Conservation (phyloP, 2,329 filamentous ascomycete genomes). For the Xylariaceae sp. region DNA sequence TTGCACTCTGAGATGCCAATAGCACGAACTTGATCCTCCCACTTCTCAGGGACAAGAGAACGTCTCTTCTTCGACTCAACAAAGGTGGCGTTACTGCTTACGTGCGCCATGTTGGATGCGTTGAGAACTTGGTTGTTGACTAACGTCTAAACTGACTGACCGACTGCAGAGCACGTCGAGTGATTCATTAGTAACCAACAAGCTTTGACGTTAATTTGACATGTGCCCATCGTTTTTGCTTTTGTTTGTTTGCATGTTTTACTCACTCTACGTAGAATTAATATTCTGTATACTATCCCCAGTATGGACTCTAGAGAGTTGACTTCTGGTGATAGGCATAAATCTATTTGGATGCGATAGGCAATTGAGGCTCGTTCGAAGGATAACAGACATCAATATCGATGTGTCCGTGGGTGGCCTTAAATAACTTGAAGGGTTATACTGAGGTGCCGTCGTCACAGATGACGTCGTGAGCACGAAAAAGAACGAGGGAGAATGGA, state of each 20-base stretch:
- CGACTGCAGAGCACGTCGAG: constrained; percentile 6
- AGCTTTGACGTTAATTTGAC: neutral
- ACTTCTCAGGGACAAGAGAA: constrained; percentile 50
- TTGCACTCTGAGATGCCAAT: constrained; percentile 65
- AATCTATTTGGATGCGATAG: constrained; percentile 54
- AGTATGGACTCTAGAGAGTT: constrained; percentile 52
- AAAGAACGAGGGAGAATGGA: constrained; percentile 1
- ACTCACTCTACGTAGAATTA: constrained; percentile 37
- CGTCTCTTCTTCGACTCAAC: constrained; percentile 34
- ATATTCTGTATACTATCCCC: constrained; percentile 55
- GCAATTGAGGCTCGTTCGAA: constrained; percentile 53
- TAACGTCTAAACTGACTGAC: neutral
- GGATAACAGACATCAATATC: constrained; percentile 58
- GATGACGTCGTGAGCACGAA: constrained; percentile 18
- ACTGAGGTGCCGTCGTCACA: constrained; percentile 23
- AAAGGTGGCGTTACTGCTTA: constrained; percentile 29
- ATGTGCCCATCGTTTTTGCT: neutral
- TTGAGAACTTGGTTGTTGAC: constrained; percentile 10
- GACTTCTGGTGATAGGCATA: constrained; percentile 54
- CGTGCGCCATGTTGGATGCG: constrained; percentile 42
- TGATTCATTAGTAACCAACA: constrained; percentile 1
- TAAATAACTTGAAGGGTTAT: constrained; percentile 21
- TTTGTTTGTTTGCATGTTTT: constrained; percentile 5
- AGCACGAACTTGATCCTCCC: constrained; percentile 56
- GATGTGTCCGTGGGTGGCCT: constrained; percentile 32